Conservation (phyloP, 352 stramenopile species). For the Globisporangium okanoganense region DNA sequence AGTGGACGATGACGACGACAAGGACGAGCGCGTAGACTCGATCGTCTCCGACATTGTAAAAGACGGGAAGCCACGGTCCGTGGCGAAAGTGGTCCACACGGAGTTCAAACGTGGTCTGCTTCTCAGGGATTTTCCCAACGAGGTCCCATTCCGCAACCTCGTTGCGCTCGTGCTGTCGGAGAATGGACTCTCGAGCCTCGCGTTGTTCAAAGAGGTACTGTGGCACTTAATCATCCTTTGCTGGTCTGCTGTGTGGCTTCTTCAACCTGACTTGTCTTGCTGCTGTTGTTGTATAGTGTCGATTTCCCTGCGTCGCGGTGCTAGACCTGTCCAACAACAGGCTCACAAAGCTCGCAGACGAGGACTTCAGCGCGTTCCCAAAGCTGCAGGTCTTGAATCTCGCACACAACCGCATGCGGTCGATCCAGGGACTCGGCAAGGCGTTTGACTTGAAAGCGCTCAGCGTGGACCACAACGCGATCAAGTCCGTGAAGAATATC, state of each 20-base stretch:
- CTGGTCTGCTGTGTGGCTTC: not conserved
- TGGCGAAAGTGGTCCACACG: constrained; percentile 48
- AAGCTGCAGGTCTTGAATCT: constrained; percentile 68
- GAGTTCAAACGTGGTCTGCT: constrained; percentile 40
- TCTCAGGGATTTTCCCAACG: constrained; percentile 46
- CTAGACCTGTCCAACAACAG: constrained; percentile 66
- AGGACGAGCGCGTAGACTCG: constrained; percentile 37
- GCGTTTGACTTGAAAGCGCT: constrained; percentile 59
- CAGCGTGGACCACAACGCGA: constrained; percentile 48
- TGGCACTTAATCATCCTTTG: not conserved
- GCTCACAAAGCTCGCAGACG: constrained; percentile 49
- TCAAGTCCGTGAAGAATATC: constrained; percentile 68
- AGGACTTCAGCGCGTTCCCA: constrained; percentile 45
- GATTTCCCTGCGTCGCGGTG: constrained; percentile 44
- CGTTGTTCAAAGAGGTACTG: constrained; percentile 54
- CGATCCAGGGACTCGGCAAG: constrained; percentile 49
- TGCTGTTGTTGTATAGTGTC: constrained; percentile 32
- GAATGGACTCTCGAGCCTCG: constrained; percentile 47
- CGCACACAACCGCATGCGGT: constrained; percentile 49
- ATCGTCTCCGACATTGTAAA: constrained; percentile 47
- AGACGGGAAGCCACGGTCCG: constrained; percentile 43
- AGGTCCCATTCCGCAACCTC: constrained; percentile 54
- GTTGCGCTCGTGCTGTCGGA: constrained; percentile 56
- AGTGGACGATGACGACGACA: constrained; percentile 29
- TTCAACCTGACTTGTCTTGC: not conserved